Evolutionary conservation across 805 yeast genomes (phyloP).

Genomic region (Pichia gijzeniarum): DNA sequence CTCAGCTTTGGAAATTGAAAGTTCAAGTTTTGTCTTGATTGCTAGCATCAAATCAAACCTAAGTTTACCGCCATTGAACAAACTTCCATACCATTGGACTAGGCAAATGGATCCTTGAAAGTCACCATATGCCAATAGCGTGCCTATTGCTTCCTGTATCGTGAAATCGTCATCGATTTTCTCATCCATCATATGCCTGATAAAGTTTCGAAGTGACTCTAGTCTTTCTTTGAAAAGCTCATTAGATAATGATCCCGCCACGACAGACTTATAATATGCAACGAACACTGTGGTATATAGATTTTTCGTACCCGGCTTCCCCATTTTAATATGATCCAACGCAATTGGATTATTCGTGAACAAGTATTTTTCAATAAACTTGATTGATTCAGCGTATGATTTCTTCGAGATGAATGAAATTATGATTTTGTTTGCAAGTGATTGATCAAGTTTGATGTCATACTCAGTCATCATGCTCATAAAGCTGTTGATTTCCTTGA

Average conservation of each 20-base stretch:
- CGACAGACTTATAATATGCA: conserved; percentile 12
- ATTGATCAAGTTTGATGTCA: conserved; percentile 29
- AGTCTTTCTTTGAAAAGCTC: conserved; percentile 11
- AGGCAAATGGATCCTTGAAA: conserved; percentile 19
- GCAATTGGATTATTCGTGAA: conserved; percentile 12
- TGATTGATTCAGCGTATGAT: conserved; percentile 28
- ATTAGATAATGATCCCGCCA: conserved; percentile 3
- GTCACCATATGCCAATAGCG: conserved; percentile 26
- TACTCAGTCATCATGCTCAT: conserved; percentile 27
- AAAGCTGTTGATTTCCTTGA: conserved; percentile 26
- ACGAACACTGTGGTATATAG: conserved; percentile 9
- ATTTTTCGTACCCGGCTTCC: conserved; percentile 1
- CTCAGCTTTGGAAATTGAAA: conserved; percentile 21
- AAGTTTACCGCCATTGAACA: conserved; percentile 9
- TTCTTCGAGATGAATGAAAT: conserved; percentile 26
- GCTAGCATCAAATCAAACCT: conserved; percentile 14
- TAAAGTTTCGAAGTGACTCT: conserved; percentile 14
- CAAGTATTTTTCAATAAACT: conserved; percentile 28
- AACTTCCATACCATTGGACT: conserved; percentile 20
- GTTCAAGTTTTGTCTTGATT: conserved; percentile 17
- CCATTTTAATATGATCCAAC: conserved; percentile 3
- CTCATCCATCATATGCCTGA: conserved; percentile 14
- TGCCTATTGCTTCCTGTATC: conserved; percentile 11
- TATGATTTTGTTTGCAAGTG: conserved; percentile 34
- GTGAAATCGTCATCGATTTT: conserved; percentile 7